A percentile compares a stretch with the other conserved stretches of the same genome.
phyloP scores from a whole-genome alignment of 345 rosid species.

The Rhodamnia rubescens region DNA sequence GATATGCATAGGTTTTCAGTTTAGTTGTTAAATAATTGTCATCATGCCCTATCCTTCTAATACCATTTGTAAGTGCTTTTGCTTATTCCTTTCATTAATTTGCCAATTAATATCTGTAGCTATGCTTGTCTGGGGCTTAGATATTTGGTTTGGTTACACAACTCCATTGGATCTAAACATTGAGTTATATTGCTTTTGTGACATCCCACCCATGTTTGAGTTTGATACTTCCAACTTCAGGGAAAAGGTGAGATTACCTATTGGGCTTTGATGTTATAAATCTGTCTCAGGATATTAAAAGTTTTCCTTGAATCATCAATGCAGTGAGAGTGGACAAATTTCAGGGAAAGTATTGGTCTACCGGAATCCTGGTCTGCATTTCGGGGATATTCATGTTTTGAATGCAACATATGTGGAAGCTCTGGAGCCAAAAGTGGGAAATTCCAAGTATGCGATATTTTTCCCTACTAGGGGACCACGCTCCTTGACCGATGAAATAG shows the following conservation, averaged over 20 bases:
- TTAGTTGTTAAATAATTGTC: too few relatives aligned
- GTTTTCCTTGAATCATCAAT: not conserved
- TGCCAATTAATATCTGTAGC: not conserved
- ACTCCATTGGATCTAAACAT: not conserved
- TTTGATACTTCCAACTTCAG: not conserved
- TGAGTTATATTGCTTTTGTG: not conserved
- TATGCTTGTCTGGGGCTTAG: not conserved
- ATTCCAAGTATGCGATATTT: constrained; percentile 66
- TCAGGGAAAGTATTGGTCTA: constrained; percentile 73
- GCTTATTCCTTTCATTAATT: not conserved
- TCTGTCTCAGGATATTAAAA: not conserved
- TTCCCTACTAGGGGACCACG: constrained; percentile 53
- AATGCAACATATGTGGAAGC: constrained; percentile 46
- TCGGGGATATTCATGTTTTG: constrained; percentile 69
- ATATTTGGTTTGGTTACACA: not conserved
- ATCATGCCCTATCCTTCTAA: not conserved
- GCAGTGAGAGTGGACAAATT: constrained; percentile 56
- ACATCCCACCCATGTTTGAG: not conserved
- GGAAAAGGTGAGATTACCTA: not conserved
- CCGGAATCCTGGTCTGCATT: constrained; percentile 70
- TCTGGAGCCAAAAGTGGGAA: constrained; percentile 48
- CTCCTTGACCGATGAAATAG: constrained; percentile 72
- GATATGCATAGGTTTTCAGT: not conserved
- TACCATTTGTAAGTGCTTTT: not conserved
- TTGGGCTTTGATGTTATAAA: not conserved